Base-by-base conservation (phyloP, 768 basidiomycete genomes). In the Leccinum incarnatum region DNA sequence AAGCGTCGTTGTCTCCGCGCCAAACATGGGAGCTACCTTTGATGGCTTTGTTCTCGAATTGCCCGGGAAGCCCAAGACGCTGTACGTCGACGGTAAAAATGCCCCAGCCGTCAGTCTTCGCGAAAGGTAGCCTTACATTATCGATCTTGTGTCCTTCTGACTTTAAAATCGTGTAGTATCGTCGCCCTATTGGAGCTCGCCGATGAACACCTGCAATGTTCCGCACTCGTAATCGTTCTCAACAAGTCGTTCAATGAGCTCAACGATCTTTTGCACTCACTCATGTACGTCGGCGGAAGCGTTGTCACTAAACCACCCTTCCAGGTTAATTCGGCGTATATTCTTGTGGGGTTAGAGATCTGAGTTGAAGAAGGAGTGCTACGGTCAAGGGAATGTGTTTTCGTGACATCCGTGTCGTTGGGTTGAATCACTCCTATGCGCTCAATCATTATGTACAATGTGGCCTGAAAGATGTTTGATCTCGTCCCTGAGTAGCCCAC, bases 201-300 rank as follows among this genome's bases (percentile, higher is more conserved):
- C 55, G 91, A 92, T 72, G 93, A 95, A 73, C 85, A 82, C 57
- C 79, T 95, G 46, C 81, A 81, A 65, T 93, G 92, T 73, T 82
- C 82, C 45, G 85, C 88, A 17, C 81, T 95, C 46, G 81, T 94
- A 60, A 92, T 95, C 63, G 88, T 82, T 37, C 77, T 95, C 56
- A 89, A 92, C 72, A 83, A 88, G 65, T 79, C 85, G 0, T 88
- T 86, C 45, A 82, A 84, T 17, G 82, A 81, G 55, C 79, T 95
- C 55, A 83, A 87, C 64, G 83, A 85, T 67, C 77, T 94, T 57
- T 78, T 95, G 37, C 94, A 95, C 69, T 89, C 93, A 52, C 80
- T 95, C 62, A 91, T 95, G 90, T 95, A 95, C 74, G 90, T 95
- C 54, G 93, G 93, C 62, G 93, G 91, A 56, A 83, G 81, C 52